A percentile compares a stretch with the other conserved stretches of the same genome.
Conservation (phyloP, 2,329 filamentous ascomycete genomes). For the Pleoardoris graminearum region DNA sequence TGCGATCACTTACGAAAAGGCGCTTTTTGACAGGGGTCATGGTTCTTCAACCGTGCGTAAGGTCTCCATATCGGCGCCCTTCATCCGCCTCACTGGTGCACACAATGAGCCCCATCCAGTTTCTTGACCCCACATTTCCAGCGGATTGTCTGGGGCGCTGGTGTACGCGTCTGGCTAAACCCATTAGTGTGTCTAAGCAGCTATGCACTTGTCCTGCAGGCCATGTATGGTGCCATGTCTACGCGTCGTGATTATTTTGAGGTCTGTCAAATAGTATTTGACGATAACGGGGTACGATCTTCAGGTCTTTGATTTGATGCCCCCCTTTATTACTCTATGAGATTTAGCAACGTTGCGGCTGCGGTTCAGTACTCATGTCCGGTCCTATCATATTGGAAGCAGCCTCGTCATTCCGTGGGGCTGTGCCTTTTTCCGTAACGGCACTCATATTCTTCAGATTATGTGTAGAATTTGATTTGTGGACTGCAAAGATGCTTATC, state of each 20-base stretch:
- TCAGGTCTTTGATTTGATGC: conserved; percentile 13
- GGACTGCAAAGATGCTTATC: no score
- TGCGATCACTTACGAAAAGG: no score
- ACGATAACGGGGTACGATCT: conserved; percentile 25
- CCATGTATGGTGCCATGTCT: conserved; percentile 19
- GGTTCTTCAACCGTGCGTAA: no score
- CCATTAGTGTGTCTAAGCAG: no score
- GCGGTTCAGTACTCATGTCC: neutral
- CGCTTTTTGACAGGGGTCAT: no score
- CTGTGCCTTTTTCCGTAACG: no score
- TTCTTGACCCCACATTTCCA: neutral
- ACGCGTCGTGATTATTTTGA: conserved; percentile 22
- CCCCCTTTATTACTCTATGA: conserved; percentile 22
- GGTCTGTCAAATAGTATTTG: conserved; percentile 20
- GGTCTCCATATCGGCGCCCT: neutral
- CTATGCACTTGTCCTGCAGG: no score
- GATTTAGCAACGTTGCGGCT: conserved; percentile 2
- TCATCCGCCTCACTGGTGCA: conserved; percentile 5
- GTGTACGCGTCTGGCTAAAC: neutral
- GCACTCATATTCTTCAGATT: no score
- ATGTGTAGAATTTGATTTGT: no score
- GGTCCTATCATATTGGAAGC: neutral
- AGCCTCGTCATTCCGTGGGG: neutral
- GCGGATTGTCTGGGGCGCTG: neutral
- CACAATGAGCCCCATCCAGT: neutral